Evolutionary conservation across 2,329 filamentous ascomycete species (phyloP).

Genomic region (Trichoderma oligosporum): DNA sequence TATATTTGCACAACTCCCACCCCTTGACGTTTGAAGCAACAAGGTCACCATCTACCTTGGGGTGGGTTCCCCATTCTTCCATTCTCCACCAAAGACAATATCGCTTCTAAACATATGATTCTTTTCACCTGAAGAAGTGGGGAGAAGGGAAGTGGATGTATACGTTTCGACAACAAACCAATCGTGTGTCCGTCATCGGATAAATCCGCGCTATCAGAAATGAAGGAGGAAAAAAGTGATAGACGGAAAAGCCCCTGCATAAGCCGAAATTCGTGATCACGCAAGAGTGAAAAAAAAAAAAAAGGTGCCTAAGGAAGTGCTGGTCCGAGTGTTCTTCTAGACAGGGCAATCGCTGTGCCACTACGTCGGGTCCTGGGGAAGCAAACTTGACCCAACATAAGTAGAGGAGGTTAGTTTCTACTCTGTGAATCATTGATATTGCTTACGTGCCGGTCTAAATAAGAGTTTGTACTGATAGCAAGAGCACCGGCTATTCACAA

Average conservation of each 20-base stretch:
- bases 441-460: background rate
- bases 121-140: background rate
- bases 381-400: background rate
- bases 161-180: background rate
- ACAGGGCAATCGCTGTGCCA: background rate
- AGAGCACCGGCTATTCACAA: too few species aligned
- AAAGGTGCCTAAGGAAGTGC: background rate
- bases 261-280: background rate
- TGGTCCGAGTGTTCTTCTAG: background rate
- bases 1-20: too few species aligned
- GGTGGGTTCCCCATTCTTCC: too few species aligned
- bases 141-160: background rate
- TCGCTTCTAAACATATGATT: background rate
- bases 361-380: background rate
- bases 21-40: too few species aligned
- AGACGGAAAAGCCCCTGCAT: background rate
- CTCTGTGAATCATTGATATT: background rate
- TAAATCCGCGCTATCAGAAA: background rate
- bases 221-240: background rate
- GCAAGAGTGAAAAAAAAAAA: background rate
- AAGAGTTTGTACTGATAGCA: too few species aligned
- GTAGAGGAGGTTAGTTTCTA: background rate
- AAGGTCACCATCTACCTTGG: background rate
- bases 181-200: background rate
- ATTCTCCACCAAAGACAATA: background rate